Conservation (phyloP, 257 asterid species). For the Pogostemon cablin region DNA sequence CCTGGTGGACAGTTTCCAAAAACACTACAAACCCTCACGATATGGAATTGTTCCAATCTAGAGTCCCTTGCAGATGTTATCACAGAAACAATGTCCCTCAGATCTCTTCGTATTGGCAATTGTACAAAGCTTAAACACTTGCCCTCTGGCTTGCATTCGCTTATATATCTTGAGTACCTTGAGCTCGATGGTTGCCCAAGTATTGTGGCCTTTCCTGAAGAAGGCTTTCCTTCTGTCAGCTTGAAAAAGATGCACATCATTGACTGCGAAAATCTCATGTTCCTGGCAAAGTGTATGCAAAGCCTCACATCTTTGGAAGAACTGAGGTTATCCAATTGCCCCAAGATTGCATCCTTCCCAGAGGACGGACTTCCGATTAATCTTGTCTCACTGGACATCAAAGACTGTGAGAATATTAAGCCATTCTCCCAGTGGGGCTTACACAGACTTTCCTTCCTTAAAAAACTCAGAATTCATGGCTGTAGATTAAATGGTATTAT, state of each 20-base stretch:
- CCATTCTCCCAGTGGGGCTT: constrained; percentile 49
- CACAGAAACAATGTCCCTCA: constrained; percentile 41
- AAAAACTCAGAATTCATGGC: constrained; percentile 47
- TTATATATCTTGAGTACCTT: constrained; percentile 42
- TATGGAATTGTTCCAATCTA: constrained; percentile 56
- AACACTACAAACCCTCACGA: constrained; percentile 45
- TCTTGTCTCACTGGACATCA: constrained; percentile 45
- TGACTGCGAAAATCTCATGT: constrained; percentile 47
- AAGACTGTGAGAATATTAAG: constrained; percentile 42
- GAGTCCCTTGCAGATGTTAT: constrained; percentile 49
- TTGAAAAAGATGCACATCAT: constrained; percentile 43
- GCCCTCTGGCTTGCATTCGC: constrained; percentile 44
- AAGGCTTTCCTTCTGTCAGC: constrained; percentile 44
- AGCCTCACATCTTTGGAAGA: constrained; percentile 48
- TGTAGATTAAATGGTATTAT: constrained; percentile 34
- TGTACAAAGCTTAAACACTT: constrained; percentile 48
- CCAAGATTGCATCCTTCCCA: constrained; percentile 41
- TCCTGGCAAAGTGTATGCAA: constrained; percentile 43
- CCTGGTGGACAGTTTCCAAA: constrained; percentile 48
- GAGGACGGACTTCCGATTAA: constrained; percentile 50
- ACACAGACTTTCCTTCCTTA: constrained; percentile 53
- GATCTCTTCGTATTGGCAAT: constrained; percentile 48
- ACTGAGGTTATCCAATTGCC: constrained; percentile 46
- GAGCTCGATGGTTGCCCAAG: constrained; percentile 54
- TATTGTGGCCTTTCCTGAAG: constrained; percentile 44